Base-by-base conservation (phyloP, 225 moss, liverwort and hornwort genomes). In the Sphagnum contortum region DNA sequence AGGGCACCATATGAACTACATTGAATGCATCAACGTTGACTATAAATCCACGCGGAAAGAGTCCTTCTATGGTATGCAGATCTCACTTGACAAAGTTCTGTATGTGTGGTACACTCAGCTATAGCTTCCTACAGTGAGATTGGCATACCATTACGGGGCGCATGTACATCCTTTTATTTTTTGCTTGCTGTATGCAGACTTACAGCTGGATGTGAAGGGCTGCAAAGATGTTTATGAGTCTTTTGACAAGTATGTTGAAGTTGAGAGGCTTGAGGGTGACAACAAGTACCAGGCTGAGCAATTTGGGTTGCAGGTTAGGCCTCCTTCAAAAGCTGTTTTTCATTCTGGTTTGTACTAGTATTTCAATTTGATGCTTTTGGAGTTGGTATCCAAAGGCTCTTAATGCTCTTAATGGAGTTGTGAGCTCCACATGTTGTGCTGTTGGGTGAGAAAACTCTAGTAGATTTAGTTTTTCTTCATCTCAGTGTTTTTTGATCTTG, bases 1-100 rank as follows among this genome's bases (percentile, higher is more conserved):
- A 79, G 96, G 96, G 50, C 96, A 98, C 74, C 96, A 98, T 75
- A 98, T 98, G 96, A 98, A 98, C 69, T 98, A 98, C 72, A 98
- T 98, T 63, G 96, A 98, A 75, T 98, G 96, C 75, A 98, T 98
- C 74, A 93, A 98, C 63, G 96, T 92, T 62, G 92, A 93, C 12
- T 98, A 98, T 76, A 98, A 98, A 68, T 98, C 96, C 66, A 98
- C 92, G 13, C 90, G 96, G 49, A 98, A 98, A 72, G 96, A 98
- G 77, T 98, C 96, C 51, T 98, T 98, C 67, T 98, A 98, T 81
- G 96, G 96, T 98, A 87, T 72, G 76, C 55, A 29, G 29, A 29
- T 29, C 29, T 29, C 29, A 29, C 29, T 29, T 29, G 29, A 29
- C 29, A 29, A 29, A 29, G 29, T 29, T 29, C 29, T 29, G 29